A percentile compares a stretch with the other conserved stretches of the same genome.
Evolutionary conservation across 768 basidiomycete species (phyloP).

Genomic region (Boletus sensibilis): DNA sequence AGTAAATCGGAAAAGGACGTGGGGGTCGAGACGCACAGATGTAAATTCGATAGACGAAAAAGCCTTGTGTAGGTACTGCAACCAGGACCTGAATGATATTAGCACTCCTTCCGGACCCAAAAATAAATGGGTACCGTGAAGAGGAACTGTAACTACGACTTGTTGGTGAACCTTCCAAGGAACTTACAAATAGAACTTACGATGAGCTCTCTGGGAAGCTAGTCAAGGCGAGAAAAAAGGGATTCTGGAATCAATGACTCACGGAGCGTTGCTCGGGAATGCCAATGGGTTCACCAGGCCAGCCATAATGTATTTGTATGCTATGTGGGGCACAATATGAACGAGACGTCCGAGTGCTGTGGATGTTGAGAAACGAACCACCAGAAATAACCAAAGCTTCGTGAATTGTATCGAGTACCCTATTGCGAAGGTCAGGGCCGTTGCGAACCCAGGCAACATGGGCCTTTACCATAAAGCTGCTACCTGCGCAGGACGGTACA

Average conservation of each 20-base stretch:
- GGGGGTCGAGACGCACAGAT: background rate
- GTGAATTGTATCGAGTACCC: constrained; percentile 12
- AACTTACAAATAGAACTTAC: background rate
- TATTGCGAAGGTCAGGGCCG: background rate
- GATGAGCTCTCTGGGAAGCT: background rate
- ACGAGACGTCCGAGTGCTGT: background rate
- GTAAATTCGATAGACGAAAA: constrained; percentile 16
- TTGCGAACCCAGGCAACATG: background rate
- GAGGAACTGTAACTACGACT: constrained; percentile 5
- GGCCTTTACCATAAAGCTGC: constrained; percentile 6
- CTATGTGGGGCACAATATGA: background rate
- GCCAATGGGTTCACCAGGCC: background rate
- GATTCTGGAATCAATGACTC: background rate
- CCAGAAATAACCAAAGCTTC: constrained; percentile 8
- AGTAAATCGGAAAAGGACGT: background rate
- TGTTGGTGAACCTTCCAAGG: background rate
- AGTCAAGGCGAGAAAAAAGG: background rate
- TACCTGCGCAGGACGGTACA: constrained; percentile 1
- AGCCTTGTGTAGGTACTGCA: constrained; percentile 8
- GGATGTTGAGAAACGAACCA: constrained; percentile 2
- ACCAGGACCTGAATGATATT: background rate
- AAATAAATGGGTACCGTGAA: background rate
- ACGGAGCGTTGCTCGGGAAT: background rate
- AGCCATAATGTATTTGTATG: constrained; percentile 7
- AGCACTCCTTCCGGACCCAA: background rate